Evolutionary conservation across 805 yeast species (phyloP), one percentile per base, ranked within the genome.

Genomic region (Cyberlindnera euphorbiae): DNA sequence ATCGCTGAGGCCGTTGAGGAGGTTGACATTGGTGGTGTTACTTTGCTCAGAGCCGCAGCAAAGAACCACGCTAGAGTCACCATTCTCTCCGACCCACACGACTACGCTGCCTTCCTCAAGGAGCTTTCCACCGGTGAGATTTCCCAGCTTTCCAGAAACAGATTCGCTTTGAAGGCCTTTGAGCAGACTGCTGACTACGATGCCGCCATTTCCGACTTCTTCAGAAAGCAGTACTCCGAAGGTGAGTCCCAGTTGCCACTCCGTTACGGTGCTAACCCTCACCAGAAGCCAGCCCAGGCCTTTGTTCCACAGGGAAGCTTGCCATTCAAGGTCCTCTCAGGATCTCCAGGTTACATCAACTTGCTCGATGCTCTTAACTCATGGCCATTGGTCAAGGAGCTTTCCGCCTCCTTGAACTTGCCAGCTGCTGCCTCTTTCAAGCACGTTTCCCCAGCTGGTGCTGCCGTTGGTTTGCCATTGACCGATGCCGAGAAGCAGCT

Each of bases 341-440:
- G 98, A 42, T 82, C 96, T 39, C 98, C 98, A 48, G 97, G 98
- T 52, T 93, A 93, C 73, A 89, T 93, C 63, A 93, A 93, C 72
- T 71, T 93, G 58, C 75, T 93, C 56, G 98, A 93, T 66, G 98
- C 97, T 17, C 74, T 93, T 55, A 93, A 93, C 71, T 86, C 97
- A 6, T 93, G 98, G 98, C 98, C 97, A 38, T 76, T 93, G 62
- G 98, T 93, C 40, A 88, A 88, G 69, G 98, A 93, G 70, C 78
- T 93, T 53, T 82, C 93, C 41, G 96, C 95, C 32, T 82, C 96
- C 36, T 75, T 93, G 59, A 85, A 85, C 64, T 75, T 93, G 55
- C 98, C 98, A 33, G 98, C 98, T 33, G 98, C 98, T 52, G 97
- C 98, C 42, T 86, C 96, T 24, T 93, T 93, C 71, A 93, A 93